Conservation (phyloP, 495 filamentous ascomycete species). For the Penicillium arizonense region DNA sequence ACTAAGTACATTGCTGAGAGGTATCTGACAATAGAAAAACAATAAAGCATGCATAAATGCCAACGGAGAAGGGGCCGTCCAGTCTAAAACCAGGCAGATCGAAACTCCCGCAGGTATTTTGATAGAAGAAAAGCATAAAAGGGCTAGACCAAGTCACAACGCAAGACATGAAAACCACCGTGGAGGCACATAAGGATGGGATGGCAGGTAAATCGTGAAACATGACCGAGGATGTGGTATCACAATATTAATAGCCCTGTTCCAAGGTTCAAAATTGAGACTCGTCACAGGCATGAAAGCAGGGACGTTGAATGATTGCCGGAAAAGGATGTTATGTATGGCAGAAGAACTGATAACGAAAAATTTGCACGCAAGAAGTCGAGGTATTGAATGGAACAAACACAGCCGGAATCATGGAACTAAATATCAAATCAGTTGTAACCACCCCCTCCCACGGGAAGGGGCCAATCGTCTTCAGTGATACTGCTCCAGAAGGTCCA, state of each 20-base stretch:
- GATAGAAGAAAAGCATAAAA: neutral
- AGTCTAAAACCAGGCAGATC: conserved; percentile 10
- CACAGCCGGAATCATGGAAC: neutral
- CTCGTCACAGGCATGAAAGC: conserved; percentile 15
- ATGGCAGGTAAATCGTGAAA: conserved; percentile 28
- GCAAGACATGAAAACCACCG: conserved; percentile 10
- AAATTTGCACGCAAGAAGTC: conserved; percentile 10
- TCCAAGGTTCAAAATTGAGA: conserved; percentile 13
- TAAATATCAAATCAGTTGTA: conserved; percentile 42
- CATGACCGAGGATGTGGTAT: conserved; percentile 31
- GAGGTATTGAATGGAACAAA: neutral
- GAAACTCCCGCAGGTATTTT: conserved; percentile 1
- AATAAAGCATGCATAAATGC: conserved; percentile 8
- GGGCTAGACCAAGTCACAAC: conserved; percentile 10
- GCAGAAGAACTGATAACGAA: conserved; percentile 12
- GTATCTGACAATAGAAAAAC: conserved; percentile 34
- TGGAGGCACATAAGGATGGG: conserved; percentile 7
- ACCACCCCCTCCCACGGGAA: conserved; percentile 49
- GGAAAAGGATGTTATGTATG: conserved; percentile 18
- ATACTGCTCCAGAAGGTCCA: conserved; percentile 99
- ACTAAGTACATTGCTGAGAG: conserved; percentile 39
- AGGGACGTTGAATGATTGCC: conserved; percentile 4
- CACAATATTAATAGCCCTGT: conserved; percentile 25
- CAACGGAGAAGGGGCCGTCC: conserved; percentile 6
- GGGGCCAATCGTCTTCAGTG: conserved; percentile 97